A percentile compares a stretch with the other conserved stretches of the same genome.
These are phyloP conservation scores for Coniochaeta ligniaria DNA, from an alignment of 2,329 filamentous ascomycete genomes.

Conservation along the genomic window DNA sequence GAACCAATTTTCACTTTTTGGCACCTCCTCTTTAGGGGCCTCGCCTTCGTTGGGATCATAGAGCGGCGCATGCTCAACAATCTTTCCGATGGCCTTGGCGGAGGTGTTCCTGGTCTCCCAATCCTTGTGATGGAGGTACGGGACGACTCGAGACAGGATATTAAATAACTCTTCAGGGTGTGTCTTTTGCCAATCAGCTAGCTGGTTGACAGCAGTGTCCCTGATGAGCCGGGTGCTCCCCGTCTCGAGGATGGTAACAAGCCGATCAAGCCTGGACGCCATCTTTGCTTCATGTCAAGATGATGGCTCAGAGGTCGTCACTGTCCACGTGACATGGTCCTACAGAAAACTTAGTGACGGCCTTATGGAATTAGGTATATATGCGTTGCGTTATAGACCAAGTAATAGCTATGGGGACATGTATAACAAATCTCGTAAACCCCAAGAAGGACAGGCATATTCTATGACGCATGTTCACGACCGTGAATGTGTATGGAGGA, in stretches of 20 bases:
- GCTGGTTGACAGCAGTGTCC: slow-evolving; percentile 92
- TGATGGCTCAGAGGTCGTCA: slow-evolving; percentile 7
- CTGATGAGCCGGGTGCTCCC: slow-evolving; percentile 94
- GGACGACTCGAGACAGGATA: slow-evolving; percentile 85
- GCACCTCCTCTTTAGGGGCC: slow-evolving; percentile 35
- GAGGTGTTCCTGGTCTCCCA: slow-evolving; percentile 96
- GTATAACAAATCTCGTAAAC: not conserved
- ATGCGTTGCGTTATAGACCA: not conserved
- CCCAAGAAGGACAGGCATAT: not conserved
- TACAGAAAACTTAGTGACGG: slow-evolving; percentile 3
- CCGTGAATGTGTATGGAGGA: not conserved
- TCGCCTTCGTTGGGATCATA: slow-evolving; percentile 86
- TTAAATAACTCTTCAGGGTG: slow-evolving; percentile 98
- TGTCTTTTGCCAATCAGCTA: slow-evolving; percentile 96
- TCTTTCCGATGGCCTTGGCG: slow-evolving; percentile 89
- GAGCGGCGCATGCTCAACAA: slow-evolving; percentile 77
- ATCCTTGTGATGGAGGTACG: slow-evolving; percentile 87
- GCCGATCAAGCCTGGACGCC: slow-evolving; percentile 68
- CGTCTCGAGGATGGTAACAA: slow-evolving; percentile 90
- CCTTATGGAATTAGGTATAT: not conserved
- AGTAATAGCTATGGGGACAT: not conserved
- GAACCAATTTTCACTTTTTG: slow-evolving; percentile 32
- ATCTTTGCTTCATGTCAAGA: slow-evolving; percentile 37
- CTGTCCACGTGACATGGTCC: slow-evolving; percentile 13
- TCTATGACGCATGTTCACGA: not conserved